These are phyloP conservation scores for Curvularia spicifera DNA, from an alignment of 2,329 filamentous ascomycete species.

Conservation along the genomic window DNA sequence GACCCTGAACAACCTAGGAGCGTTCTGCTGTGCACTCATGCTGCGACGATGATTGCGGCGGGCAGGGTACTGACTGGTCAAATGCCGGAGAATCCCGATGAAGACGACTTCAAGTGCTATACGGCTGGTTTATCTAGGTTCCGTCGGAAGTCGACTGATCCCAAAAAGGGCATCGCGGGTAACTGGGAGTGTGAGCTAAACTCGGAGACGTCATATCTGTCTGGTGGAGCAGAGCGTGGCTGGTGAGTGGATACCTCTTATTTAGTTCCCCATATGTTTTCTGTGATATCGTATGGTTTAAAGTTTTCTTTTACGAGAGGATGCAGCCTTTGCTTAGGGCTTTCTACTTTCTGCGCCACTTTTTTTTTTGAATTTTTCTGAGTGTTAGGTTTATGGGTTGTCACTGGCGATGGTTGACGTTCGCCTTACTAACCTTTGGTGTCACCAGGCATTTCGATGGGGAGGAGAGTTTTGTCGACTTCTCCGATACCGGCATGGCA, in stretches of 20 bases:
- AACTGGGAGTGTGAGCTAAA: constrained; percentile 82
- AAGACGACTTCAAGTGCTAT: constrained; percentile 83
- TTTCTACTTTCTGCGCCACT: background rate
- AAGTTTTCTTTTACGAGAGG: background rate
- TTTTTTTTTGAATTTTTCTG: background rate
- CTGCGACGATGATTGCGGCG: constrained; percentile 85
- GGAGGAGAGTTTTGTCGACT: constrained; percentile 46
- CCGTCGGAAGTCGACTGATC: constrained; percentile 54
- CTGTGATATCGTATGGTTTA: background rate
- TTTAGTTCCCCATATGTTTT: background rate
- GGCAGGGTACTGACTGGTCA: constrained; percentile 80
- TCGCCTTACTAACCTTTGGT: constrained; percentile 4
- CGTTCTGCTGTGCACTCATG: constrained; percentile 85
- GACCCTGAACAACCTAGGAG: constrained; percentile 69
- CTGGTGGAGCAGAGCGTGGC: constrained; percentile 80
- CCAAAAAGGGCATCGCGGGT: constrained; percentile 69
- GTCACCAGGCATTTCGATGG: constrained; percentile 45
- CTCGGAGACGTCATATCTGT: constrained; percentile 84
- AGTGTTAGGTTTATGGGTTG: background rate
- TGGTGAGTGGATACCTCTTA: constrained; percentile 65
- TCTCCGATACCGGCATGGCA: constrained; percentile 29
- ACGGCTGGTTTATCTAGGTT: constrained; percentile 82
- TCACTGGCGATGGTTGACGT: background rate
- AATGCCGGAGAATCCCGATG: constrained; percentile 73
- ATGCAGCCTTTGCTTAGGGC: constrained; percentile 2